Evolutionary conservation across 2,329 filamentous ascomycete species (phyloP).

Genomic region (Aureobasidium sp.): DNA sequence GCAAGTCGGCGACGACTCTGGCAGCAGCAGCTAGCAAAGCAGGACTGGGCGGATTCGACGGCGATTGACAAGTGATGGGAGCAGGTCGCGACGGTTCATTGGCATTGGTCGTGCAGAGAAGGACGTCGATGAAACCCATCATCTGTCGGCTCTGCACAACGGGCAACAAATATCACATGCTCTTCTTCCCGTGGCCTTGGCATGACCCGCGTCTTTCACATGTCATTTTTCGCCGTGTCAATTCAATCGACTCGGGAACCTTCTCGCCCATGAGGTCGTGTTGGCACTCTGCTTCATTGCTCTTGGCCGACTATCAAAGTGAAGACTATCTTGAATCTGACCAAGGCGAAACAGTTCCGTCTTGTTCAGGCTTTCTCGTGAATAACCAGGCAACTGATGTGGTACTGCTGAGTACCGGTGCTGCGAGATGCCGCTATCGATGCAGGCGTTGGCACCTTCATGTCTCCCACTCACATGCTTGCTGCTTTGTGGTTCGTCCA

Average conservation of each 20-base stretch:
- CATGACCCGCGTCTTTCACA: slow-evolving; percentile 6
- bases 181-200: not conserved
- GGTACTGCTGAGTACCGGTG: not conserved
- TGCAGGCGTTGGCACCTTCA: slow-evolving; percentile 1
- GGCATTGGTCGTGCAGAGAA: not conserved
- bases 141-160: slow-evolving; percentile 8
- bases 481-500: not conserved
- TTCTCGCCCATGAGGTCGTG: not conserved
- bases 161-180: slow-evolving; percentile 11
- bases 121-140: slow-evolving; percentile 7
- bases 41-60: not conserved
- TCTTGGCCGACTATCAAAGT: not conserved
- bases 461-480: not conserved
- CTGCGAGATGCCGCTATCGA: slow-evolving; percentile 1
- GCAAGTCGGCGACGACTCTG: slow-evolving; percentile 7
- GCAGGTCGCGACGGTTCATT: not conserved
- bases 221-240: not conserved
- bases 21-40: not conserved
- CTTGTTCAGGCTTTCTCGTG: not conserved
- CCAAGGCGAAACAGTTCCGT: not conserved
- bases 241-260: no score
- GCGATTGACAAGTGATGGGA: not conserved
- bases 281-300: not conserved
- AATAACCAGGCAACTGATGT: not conserved
- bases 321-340: not conserved